Conservation (phyloP, 768 basidiomycete genomes). For the Jaapia argillacea region DNA sequence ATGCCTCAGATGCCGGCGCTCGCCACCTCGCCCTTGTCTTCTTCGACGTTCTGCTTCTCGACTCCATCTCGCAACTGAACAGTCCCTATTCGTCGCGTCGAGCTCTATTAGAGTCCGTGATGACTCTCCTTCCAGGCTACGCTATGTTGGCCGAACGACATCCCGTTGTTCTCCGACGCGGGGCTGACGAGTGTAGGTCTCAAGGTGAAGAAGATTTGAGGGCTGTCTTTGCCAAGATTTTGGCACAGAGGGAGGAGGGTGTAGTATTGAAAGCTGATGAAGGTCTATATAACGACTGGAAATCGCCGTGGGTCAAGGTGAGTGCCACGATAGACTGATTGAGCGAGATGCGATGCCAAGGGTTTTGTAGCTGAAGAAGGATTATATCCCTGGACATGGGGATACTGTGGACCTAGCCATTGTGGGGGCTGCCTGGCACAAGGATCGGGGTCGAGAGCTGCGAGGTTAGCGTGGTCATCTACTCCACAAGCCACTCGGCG, state of each 20-base stretch:
- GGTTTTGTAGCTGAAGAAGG: slow-evolving; percentile 50
- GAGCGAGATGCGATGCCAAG: neutral
- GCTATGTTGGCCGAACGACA: slow-evolving; percentile 53
- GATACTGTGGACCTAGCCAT: slow-evolving; percentile 75
- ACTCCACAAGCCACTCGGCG: slow-evolving; percentile 1
- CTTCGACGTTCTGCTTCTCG: slow-evolving; percentile 74
- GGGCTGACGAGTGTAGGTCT: slow-evolving; percentile 6
- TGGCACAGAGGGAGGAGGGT: slow-evolving; percentile 53
- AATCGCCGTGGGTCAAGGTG: slow-evolving; percentile 75
- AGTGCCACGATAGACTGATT: slow-evolving; percentile 12
- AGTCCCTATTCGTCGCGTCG: slow-evolving; percentile 52
- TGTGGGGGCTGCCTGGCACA: slow-evolving; percentile 74
- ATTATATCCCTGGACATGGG: slow-evolving; percentile 80
- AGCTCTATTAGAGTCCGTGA: slow-evolving; percentile 43
- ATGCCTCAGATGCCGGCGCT: slow-evolving; percentile 23
- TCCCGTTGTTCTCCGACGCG: slow-evolving; percentile 29
- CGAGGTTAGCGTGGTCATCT: slow-evolving; percentile 36
- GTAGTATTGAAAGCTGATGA: slow-evolving; percentile 70
- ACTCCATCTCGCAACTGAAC: slow-evolving; percentile 46
- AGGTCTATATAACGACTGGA: slow-evolving; percentile 55
- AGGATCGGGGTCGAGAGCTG: slow-evolving; percentile 65
- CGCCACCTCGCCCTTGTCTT: slow-evolving; percentile 75
- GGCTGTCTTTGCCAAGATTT: slow-evolving; percentile 36
- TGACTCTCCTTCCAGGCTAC: slow-evolving; percentile 45
- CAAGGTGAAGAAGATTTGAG: slow-evolving; percentile 21